Base-by-base conservation (phyloP, 23 red algal genomes). In the Gracilariopsis chorda region DNA sequence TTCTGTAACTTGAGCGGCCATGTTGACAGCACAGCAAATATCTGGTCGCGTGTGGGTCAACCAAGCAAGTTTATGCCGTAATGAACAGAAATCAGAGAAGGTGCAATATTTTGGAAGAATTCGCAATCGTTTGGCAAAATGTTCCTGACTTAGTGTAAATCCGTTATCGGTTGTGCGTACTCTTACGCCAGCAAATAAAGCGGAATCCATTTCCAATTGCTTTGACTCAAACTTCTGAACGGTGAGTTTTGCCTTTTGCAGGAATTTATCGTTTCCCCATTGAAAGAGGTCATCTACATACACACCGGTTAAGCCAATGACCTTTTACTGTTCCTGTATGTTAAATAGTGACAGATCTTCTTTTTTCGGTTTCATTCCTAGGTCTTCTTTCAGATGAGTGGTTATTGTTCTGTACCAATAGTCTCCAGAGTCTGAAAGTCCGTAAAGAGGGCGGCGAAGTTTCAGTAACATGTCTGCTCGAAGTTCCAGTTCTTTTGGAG, bases 141-240 rank as follows among this genome's bases (percentile, higher is more conserved):
- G n/a, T n/a, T n/a, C n/a, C n/a, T n/a, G n/a, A n/a, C n/a, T n/a
- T n/a, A n/a, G n/a, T n/a, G n/a, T n/a, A n/a, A n/a, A n/a, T n/a
- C n/a, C n/a, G n/a, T 77, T 43, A 19, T 60, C 65, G 10, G 9
- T 57, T 46, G 40, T 47, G 11, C 34, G 17, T 17, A 69, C 29
- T n/a, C 27, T 14, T 25, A 69, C 28, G n/a, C 62, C 62, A 20
- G 62, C 62, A 33, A 69, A 27, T 20, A 25, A 17, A 69, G 28
- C 13, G 12, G 16, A 20, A 14, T 69, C 62, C 12, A 20, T 17
- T 29, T 69, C 62, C 62, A 17, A 17, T 29, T 13, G 49, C 55
- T 80, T 80, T 24, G 42, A 80, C 8, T 80, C 49, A 57, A 53
- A 57, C 43, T n/a, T 80, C 23, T 80, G 41, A 52, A 52, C 75